Conservation (phyloP, 148 eudicot species). For the Silene latifolia region DNA sequence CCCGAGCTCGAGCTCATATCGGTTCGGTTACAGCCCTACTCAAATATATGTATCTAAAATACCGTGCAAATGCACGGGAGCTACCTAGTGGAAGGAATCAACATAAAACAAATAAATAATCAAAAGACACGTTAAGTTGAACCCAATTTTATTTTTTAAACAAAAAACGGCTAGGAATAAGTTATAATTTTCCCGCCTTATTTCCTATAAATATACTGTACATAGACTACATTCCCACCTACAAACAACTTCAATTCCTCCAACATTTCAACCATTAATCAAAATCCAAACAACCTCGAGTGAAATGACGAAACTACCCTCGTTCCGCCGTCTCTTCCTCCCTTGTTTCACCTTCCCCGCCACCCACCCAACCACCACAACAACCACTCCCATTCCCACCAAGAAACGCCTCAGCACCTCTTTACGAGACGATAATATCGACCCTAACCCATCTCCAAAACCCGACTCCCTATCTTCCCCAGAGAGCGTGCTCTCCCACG, state of each 20-base stretch:
- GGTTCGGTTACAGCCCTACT: no score
- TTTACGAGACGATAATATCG: constrained; percentile 49
- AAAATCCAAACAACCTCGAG: no score
- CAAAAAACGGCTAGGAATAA: no score
- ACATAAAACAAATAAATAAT: no score
- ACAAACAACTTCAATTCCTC: not conserved
- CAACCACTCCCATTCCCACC: constrained; percentile 27
- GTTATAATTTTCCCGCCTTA: constrained; percentile 8
- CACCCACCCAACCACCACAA: constrained; percentile 27
- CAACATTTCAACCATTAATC: not conserved
- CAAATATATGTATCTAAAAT: no score
- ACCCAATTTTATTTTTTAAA: no score
- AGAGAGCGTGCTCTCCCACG: constrained; percentile 24
- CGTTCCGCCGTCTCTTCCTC: constrained; percentile 67
- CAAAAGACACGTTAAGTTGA: no score
- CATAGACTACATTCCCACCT: not conserved
- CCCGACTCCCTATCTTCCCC: constrained; percentile 11
- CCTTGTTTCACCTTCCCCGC: constrained; percentile 46
- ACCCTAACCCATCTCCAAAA: not conserved
- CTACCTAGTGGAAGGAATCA: no score
- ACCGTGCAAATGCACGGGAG: no score
- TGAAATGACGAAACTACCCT: constrained; percentile 52
- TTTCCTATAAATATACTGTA: constrained; percentile 12
- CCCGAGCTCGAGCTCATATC: no score
- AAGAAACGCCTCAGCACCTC: constrained; percentile 80